Conservation (phyloP, 257 asterid genomes). For the Solanum corneliomulleri region DNA sequence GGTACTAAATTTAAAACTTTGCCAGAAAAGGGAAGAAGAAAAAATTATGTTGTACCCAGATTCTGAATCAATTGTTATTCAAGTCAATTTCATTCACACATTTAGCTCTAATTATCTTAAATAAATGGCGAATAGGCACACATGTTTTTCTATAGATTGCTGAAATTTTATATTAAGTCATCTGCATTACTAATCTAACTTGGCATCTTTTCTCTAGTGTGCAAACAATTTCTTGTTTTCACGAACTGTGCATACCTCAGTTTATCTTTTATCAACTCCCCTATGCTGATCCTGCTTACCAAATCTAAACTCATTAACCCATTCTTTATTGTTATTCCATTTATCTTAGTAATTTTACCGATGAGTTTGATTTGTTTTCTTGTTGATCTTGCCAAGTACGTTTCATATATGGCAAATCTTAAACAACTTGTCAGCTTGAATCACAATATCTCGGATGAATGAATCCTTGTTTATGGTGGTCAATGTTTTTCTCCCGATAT, state of each 20-base stretch:
- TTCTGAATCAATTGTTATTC: neutral
- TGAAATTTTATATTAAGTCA: neutral
- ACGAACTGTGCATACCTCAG: neutral
- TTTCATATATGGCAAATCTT: neutral
- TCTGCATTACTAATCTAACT: neutral
- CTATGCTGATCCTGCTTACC: neutral
- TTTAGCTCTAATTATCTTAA: neutral
- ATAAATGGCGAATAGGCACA: neutral
- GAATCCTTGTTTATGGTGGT: neutral
- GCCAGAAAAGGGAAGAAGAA: too few species aligned
- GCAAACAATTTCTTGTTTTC: neutral
- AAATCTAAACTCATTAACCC: neutral
- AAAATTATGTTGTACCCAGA: neutral
- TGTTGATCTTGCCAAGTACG: neutral
- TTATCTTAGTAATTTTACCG: neutral
- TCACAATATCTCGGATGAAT: neutral
- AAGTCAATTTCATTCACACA: neutral
- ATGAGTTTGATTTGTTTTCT: neutral
- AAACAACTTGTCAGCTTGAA: too few species aligned
- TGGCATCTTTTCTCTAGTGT: slow-evolving; percentile 6
- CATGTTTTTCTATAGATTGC: neutral
- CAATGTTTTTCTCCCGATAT: neutral
- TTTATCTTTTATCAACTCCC: neutral
- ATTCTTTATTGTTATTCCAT: neutral
- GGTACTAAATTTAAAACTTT: too few species aligned